These are phyloP conservation scores for Aureobasidium mangrovei DNA, from an alignment of 2,329 filamentous ascomycete genomes.

Conservation along the genomic window DNA sequence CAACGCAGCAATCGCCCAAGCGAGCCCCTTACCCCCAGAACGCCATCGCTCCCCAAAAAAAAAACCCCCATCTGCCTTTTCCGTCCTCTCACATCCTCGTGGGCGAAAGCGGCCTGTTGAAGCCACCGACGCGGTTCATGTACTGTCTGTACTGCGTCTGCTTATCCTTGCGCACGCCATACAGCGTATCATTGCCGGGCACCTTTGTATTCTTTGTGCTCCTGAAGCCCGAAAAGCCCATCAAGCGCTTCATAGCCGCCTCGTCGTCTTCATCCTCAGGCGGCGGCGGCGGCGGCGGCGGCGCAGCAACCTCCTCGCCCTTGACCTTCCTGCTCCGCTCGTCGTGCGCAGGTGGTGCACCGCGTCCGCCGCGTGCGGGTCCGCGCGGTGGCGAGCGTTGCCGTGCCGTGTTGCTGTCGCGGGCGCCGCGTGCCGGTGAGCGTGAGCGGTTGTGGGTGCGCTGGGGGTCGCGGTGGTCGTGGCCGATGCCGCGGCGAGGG, in stretches of 20 bases:
- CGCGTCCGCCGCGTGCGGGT: background rate
- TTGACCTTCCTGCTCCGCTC: slow-evolving; percentile 15
- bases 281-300: background rate
- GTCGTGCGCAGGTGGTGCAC: background rate
- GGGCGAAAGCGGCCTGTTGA: slow-evolving; percentile 59
- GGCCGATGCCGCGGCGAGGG: background rate
- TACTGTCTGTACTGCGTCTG: slow-evolving; percentile 94
- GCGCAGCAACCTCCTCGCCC: slow-evolving; percentile 21
- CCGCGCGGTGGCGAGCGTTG: background rate
- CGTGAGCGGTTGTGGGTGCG: background rate
- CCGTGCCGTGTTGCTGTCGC: background rate
- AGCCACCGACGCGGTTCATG: slow-evolving; percentile 78
- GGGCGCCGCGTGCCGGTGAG: background rate
- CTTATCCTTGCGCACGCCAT: slow-evolving; percentile 81
- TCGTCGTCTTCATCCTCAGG: slow-evolving; percentile 48
- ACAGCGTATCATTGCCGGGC: slow-evolving; percentile 69
- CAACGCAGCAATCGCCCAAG: too few species aligned
- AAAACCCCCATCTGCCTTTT: background rate
- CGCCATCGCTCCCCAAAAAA: background rate
- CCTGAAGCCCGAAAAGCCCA: slow-evolving; percentile 84
- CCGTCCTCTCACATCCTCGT: slow-evolving; percentile 31
- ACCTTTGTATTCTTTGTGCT: slow-evolving; percentile 86
- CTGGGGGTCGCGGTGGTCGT: background rate
- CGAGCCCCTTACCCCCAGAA: background rate
- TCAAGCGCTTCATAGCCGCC: slow-evolving; percentile 68